A percentile compares a stretch with the other conserved stretches of the same genome.
Evolutionary conservation across 441 rosid genomes (phyloP).

Genomic region (Hypseocharis bilobata): DNA sequence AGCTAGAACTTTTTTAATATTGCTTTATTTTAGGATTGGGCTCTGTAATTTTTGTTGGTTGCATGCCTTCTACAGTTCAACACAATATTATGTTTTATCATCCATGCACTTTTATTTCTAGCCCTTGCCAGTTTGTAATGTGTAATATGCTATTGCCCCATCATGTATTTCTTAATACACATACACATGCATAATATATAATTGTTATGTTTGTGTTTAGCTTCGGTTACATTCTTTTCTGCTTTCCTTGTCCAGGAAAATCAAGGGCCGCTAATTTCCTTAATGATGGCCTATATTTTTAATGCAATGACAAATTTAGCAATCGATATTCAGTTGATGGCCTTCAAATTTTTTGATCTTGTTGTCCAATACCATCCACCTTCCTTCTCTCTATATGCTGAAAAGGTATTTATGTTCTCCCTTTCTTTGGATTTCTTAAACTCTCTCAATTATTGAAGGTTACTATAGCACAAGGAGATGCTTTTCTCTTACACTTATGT

Average conservation of each 20-base stretch:
- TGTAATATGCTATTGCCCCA: not conserved
- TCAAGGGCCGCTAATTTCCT: conserved; percentile 55
- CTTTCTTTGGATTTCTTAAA: not conserved
- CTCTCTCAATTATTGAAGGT: not conserved
- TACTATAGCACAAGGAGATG: not conserved
- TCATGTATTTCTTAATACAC: too few species aligned
- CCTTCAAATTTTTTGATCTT: conserved; percentile 66
- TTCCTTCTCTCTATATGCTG: conserved; percentile 55
- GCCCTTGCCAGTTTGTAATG: not conserved
- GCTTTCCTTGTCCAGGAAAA: conserved; percentile 47
- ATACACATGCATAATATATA: too few species aligned
- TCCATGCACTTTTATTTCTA: not conserved
- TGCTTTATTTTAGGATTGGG: not conserved
- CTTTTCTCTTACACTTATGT: not conserved
- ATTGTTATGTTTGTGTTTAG: not conserved
- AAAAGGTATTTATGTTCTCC: conserved; percentile 44
- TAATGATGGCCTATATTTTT: conserved; percentile 73
- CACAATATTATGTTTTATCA: not conserved
- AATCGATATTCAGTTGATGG: conserved; percentile 78
- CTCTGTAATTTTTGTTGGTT: not conserved
- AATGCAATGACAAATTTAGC: conserved; percentile 67
- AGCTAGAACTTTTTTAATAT: not conserved
- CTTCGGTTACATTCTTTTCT: conserved; percentile 21
- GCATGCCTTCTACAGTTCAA: not conserved
- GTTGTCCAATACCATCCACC: conserved; percentile 56